phyloP scores from a whole-genome alignment of 208 protist species.

The Acanthamoeba quina region DNA sequence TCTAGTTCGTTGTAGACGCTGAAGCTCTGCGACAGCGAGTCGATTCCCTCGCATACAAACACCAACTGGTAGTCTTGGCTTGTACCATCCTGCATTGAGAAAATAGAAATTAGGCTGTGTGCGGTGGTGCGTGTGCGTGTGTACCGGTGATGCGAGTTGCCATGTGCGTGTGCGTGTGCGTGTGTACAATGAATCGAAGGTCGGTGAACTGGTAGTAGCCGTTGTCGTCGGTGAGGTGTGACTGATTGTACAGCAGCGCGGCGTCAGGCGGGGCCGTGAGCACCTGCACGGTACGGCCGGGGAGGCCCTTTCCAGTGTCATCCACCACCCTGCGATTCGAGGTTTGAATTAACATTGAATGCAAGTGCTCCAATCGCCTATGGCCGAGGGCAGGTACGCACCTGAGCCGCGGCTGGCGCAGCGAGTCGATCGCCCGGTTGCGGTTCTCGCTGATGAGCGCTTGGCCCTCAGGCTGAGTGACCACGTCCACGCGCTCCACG shows the following conservation, averaged over 20 bases:
- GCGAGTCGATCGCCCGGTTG: background rate
- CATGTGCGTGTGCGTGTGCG: too few relatives aligned
- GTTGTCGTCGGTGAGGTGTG: background rate
- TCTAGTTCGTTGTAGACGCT: slow-evolving; percentile 55
- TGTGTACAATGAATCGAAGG: slow-evolving; percentile 14
- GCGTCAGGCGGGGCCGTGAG: background rate
- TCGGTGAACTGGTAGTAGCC: slow-evolving; percentile 47
- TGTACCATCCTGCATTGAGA: background rate
- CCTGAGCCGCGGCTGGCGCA: background rate
- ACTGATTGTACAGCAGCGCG: background rate
- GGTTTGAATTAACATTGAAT: too few relatives aligned
- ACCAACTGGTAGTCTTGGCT: slow-evolving; percentile 11
- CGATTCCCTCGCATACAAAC: slow-evolving; percentile 22
- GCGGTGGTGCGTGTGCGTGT: too few relatives aligned
- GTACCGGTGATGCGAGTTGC: too few relatives aligned
- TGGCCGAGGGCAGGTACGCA: background rate
- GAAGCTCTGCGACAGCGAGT: background rate
- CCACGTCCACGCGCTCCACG: background rate
- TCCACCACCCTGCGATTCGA: slow-evolving; percentile 14
- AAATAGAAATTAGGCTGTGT: too few relatives aligned
- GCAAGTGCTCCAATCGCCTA: too few relatives aligned
- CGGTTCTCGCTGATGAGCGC: slow-evolving; percentile 28
- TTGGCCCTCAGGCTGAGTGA: background rate
- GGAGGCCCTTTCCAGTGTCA: background rate
- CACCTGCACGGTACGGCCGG: slow-evolving; percentile 10